These are phyloP conservation scores for Xylaria sp. DNA, from an alignment of 2,329 filamentous ascomycete genomes.

Conservation along the genomic window DNA sequence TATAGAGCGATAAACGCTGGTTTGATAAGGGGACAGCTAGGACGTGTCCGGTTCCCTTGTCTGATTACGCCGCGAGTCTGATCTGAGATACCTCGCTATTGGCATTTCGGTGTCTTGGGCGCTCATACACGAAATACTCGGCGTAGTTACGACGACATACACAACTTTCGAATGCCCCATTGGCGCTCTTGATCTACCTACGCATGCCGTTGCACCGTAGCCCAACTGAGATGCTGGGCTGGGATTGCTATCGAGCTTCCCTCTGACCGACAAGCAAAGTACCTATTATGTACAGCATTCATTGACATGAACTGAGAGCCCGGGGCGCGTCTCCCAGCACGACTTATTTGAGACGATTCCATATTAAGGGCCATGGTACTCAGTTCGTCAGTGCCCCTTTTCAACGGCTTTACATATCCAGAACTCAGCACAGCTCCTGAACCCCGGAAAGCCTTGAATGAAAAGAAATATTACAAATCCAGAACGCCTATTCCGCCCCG, in stretches of 20 bases:
- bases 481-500: slow-evolving; percentile 23
- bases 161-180: neutral
- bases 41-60: no score
- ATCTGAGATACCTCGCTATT: no score
- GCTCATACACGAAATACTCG: neutral
- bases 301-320: neutral
- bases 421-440: slow-evolving; percentile 10
- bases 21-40: neutral
- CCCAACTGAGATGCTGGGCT: neutral
- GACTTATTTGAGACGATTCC: neutral
- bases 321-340: neutral
- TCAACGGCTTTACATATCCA: slow-evolving; percentile 15
- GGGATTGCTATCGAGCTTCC: neutral
- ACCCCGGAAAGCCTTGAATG: slow-evolving; percentile 16
- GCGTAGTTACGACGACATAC: neutral
- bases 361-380: neutral
- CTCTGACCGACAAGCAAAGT: neutral
- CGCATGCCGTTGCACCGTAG: neutral
- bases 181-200: neutral
- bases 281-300: neutral
- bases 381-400: slow-evolving; percentile 2
- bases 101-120: no score
- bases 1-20: neutral
- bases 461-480: slow-evolving; percentile 8
- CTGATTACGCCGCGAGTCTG: no score